Evolutionary conservation across 2,329 filamentous ascomycete genomes (phyloP).

Genomic region (Blastomyces emzantsi): DNA sequence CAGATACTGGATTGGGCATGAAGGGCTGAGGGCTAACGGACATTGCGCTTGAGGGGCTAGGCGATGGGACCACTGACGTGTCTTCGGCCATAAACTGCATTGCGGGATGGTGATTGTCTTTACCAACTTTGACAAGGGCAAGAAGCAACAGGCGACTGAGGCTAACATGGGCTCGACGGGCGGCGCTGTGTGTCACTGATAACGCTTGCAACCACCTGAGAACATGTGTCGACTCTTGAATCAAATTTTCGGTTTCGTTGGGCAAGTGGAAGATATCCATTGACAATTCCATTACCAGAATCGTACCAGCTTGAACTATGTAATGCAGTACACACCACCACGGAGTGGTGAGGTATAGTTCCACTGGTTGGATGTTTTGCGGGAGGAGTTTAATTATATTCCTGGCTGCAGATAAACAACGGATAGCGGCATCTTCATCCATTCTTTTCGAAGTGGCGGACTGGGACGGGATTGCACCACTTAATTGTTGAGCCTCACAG

Average conservation of each 20-base stretch:
- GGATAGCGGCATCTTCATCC: slow-evolving; percentile 24
- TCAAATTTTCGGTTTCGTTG: slow-evolving; percentile 20
- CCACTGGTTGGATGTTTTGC: slow-evolving; percentile 20
- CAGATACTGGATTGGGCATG: neutral
- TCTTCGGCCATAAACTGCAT: neutral
- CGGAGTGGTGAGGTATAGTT: slow-evolving; percentile 27
- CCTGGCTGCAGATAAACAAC: slow-evolving; percentile 29
- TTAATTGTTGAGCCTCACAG: slow-evolving; percentile 24
- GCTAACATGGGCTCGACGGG: slow-evolving; percentile 22
- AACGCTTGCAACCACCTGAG: slow-evolving; percentile 28
- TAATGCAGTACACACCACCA: slow-evolving; percentile 36
- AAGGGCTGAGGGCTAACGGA: neutral
- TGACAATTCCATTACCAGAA: slow-evolving; percentile 32
- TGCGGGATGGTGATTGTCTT: neutral
- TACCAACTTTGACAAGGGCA: slow-evolving; percentile 11
- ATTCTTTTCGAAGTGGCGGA: slow-evolving; percentile 24
- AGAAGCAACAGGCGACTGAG: slow-evolving; percentile 12
- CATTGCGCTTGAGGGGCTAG: neutral
- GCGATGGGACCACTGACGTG: neutral
- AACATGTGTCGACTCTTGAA: slow-evolving; percentile 25
- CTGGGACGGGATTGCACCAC: slow-evolving; percentile 25
- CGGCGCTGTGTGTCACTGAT: slow-evolving; percentile 23
- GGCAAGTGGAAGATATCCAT: slow-evolving; percentile 22
- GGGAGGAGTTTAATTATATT: slow-evolving; percentile 28
- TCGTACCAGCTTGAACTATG: slow-evolving; percentile 31